Conservation (phyloP, 208 protist genomes). For the Vickermania ingenoplastis region DNA sequence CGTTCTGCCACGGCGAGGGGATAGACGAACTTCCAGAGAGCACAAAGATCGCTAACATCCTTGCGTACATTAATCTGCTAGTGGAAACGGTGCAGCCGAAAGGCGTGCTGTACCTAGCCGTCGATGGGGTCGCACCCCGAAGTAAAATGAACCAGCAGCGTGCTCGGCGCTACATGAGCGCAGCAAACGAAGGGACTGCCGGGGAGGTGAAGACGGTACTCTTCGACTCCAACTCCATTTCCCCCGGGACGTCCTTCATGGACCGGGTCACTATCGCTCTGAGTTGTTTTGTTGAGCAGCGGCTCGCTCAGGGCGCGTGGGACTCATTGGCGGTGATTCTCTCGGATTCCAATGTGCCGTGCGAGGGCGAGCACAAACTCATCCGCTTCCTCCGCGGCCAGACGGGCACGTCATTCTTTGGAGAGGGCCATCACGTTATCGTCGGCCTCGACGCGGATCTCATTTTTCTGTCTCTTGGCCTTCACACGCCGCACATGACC, state of each 20-base stretch:
- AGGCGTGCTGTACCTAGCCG: slow-evolving; percentile 95
- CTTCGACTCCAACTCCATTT: slow-evolving; percentile 98
- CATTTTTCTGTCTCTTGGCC: slow-evolving; percentile 95
- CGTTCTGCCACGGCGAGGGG: slow-evolving; percentile 93
- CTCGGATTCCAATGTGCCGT: slow-evolving; percentile 90
- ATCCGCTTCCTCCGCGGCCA: slow-evolving; percentile 84
- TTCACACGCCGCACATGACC: slow-evolving; percentile 91
- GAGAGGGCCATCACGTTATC: slow-evolving; percentile 93
- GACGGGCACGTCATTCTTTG: slow-evolving; percentile 56
- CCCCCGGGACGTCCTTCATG: slow-evolving; percentile 99
- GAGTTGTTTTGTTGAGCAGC: slow-evolving; percentile 67
- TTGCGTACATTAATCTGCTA: slow-evolving; percentile 94
- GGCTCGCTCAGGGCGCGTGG: slow-evolving; percentile 73
- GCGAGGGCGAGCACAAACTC: slow-evolving; percentile 96
- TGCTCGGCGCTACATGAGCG: slow-evolving; percentile 77
- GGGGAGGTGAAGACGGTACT: slow-evolving; percentile 48
- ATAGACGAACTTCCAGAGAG: slow-evolving; percentile 46
- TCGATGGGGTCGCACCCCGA: slow-evolving; percentile 97
- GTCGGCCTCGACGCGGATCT: slow-evolving; percentile 98
- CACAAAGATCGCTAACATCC: slow-evolving; percentile 79
- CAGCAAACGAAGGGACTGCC: slow-evolving; percentile 20
- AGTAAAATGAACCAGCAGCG: slow-evolving; percentile 99
- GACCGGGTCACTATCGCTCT: slow-evolving; percentile 64
- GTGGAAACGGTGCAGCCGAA: slow-evolving; percentile 92
- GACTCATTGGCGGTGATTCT: slow-evolving; percentile 81